These are phyloP conservation scores for Candida methanosorbosa DNA, from an alignment of 805 yeast genomes.

Conservation along the genomic window DNA sequence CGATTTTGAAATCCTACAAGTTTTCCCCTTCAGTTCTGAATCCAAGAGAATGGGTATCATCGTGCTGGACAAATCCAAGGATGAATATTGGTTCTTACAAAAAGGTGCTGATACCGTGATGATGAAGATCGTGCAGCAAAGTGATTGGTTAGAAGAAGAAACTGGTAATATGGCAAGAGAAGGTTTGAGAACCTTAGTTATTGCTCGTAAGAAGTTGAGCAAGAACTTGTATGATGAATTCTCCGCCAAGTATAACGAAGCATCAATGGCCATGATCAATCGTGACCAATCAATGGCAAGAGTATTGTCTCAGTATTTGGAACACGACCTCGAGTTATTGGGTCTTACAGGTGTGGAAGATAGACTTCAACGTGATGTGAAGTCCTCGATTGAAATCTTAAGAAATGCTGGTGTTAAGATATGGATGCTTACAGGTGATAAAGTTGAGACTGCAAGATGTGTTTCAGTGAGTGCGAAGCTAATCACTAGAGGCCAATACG, in stretches of 20 bases:
- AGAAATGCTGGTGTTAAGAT: conserved; percentile 96
- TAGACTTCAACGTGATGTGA: conserved; percentile 83
- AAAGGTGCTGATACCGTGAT: conserved; percentile 98
- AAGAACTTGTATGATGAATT: conserved; percentile 52
- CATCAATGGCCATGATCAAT: conserved; percentile 69
- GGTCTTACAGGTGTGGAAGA: conserved; percentile 98
- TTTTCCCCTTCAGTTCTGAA: conserved; percentile 93
- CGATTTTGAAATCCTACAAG: conserved; percentile 63
- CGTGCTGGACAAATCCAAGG: conserved; percentile 50
- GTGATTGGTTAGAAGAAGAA: conserved; percentile 97
- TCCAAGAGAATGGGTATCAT: conserved; percentile 95
- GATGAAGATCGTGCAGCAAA: conserved; percentile 70
- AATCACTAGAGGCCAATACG: conserved; percentile 88
- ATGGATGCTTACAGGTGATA: conserved; percentile 99
- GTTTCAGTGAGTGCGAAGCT: conserved; percentile 94
- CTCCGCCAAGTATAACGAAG: conserved; percentile 53
- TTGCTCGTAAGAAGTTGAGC: conserved; percentile 73
- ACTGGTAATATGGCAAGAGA: conserved; percentile 97
- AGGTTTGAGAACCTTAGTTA: conserved; percentile 90
- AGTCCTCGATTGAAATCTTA: conserved; percentile 81
- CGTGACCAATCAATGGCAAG: conserved; percentile 70
- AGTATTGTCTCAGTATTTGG: conserved; percentile 62
- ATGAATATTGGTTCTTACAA: conserved; percentile 75
- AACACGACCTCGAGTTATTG: conserved; percentile 71
- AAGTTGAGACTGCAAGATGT: conserved; percentile 96